These are phyloP conservation scores for Calendula officinalis DNA, from an alignment of 129 eudicot genomes.

Conservation along the genomic window DNA sequence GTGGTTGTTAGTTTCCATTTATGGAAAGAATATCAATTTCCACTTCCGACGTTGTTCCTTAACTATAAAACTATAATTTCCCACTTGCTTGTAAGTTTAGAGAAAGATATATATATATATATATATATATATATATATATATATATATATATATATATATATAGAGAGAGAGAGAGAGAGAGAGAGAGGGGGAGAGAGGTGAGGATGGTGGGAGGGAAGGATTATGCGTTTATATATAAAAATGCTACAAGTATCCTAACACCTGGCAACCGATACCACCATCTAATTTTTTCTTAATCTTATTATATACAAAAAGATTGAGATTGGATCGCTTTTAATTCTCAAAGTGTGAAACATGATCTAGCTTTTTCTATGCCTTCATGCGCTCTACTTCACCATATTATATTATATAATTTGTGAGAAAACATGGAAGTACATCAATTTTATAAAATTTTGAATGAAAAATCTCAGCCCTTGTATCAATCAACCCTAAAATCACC, in stretches of 20 bases:
- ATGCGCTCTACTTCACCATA: slow-evolving; percentile 21
- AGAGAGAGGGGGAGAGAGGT: slow-evolving; percentile 7
- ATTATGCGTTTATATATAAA: slow-evolving; percentile 29
- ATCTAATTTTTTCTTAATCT: neutral
- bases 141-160: too few species aligned
- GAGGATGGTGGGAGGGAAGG: slow-evolving; percentile 26
- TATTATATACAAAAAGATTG: slow-evolving; percentile 15
- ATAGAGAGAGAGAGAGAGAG: slow-evolving; percentile 2
- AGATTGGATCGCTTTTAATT: slow-evolving; percentile 31
- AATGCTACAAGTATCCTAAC: slow-evolving; percentile 18
- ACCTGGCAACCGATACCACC: slow-evolving; percentile 23
- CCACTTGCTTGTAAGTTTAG: slow-evolving; percentile 14
- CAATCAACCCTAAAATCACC: too few species aligned
- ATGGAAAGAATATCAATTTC: neutral
- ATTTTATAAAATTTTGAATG: too few species aligned
- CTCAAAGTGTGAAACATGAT: slow-evolving; percentile 35
- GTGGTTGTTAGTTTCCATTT: slow-evolving; percentile 26
- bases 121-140: too few species aligned
- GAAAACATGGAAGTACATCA: too few species aligned
- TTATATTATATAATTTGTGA: too few species aligned
- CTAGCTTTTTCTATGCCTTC: slow-evolving; percentile 23
- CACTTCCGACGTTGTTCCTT: slow-evolving; percentile 11
- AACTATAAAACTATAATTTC: slow-evolving; percentile 11
- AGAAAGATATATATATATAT: neutral
- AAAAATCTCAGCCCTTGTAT: too few species aligned